Percentiles rank a stretch among this genome's conserved stretches.
Evolutionary conservation across 495 filamentous ascomycete genomes (phyloP).

Genomic region (Letharia lupina): DNA sequence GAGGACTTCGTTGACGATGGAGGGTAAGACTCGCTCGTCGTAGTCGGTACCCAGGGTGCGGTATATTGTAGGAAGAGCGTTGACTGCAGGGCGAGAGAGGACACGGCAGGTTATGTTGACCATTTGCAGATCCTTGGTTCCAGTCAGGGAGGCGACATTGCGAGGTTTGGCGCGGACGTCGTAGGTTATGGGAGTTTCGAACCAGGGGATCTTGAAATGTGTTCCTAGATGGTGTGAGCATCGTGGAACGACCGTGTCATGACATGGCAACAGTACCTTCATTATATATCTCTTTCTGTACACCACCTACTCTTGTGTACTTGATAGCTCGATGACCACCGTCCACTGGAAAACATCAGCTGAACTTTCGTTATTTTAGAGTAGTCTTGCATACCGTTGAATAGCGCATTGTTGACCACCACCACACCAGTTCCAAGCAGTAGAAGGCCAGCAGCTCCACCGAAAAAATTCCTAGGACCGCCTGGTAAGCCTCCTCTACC

Average conservation of each 20-base stretch:
- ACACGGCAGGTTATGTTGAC: conserved; percentile 99
- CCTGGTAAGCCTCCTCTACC: conserved; percentile 36
- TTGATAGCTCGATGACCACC: conserved; percentile 99
- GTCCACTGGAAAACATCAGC: conserved; percentile 56
- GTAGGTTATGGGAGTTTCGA: conserved; percentile 93
- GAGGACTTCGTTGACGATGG: conserved; percentile 96
- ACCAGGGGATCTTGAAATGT: conserved; percentile 87
- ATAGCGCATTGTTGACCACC: conserved; percentile 74
- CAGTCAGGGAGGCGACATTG: conserved; percentile 93
- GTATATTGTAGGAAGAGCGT: conserved; percentile 91
- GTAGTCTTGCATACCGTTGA: conserved; percentile 60
- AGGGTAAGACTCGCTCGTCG: conserved; percentile 92
- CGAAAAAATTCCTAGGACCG: conserved; percentile 38
- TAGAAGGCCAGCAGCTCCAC: conserved; percentile 46
- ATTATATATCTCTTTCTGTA: conserved; percentile 88
- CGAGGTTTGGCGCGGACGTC: conserved; percentile 96
- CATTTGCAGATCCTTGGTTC: conserved; percentile 99
- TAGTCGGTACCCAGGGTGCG: conserved; percentile 92
- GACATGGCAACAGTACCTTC: conserved; percentile 58
- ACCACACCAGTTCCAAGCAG: conserved; percentile 57
- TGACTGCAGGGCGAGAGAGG: conserved; percentile 78
- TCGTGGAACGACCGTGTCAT: neutral
- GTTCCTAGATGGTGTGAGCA: conserved; percentile 53
- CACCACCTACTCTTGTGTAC: conserved; percentile 87
- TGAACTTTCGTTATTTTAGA: neutral